phyloP scores from a whole-genome alignment of 495 filamentous ascomycete genomes.

The Tetracladium marchalianum region DNA sequence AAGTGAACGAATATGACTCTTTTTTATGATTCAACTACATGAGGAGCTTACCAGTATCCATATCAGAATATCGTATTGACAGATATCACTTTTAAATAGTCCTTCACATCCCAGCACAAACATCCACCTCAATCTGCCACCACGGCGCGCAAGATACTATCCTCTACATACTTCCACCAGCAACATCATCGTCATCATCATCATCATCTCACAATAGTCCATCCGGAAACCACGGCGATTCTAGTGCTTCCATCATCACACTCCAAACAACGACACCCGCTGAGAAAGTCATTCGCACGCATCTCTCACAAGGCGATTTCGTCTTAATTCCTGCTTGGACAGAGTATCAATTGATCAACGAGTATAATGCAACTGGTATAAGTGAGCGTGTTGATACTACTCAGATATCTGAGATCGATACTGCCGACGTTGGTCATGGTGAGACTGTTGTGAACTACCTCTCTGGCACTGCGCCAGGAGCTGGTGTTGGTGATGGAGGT shows the following conservation, averaged over 20 bases:
- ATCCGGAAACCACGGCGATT: slow-evolving; percentile 21
- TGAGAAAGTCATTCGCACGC: slow-evolving; percentile 29
- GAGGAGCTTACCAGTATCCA: no score
- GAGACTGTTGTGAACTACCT: no score
- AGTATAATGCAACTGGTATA: no score
- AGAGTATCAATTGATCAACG: slow-evolving; percentile 60
- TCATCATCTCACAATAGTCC: background rate
- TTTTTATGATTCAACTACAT: no score
- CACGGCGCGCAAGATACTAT: slow-evolving; percentile 43
- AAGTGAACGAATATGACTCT: no score
- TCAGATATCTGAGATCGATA: no score
- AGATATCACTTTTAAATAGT: background rate
- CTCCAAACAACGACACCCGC: slow-evolving; percentile 4
- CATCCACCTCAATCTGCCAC: slow-evolving; percentile 28
- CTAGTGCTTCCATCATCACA: slow-evolving; percentile 28
- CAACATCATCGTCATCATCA: no score
- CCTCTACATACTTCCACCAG: slow-evolving; percentile 28
- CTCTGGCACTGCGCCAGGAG: no score
- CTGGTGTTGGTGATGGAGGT: no score
- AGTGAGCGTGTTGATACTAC: no score
- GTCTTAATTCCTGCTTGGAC: slow-evolving; percentile 53
- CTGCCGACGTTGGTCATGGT: no score
- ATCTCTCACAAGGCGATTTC: slow-evolving; percentile 50
- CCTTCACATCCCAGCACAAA: background rate
- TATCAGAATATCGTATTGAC: no score